Evolutionary conservation across 768 basidiomycete species (phyloP).

Genomic region (Austroboletus festivus): DNA sequence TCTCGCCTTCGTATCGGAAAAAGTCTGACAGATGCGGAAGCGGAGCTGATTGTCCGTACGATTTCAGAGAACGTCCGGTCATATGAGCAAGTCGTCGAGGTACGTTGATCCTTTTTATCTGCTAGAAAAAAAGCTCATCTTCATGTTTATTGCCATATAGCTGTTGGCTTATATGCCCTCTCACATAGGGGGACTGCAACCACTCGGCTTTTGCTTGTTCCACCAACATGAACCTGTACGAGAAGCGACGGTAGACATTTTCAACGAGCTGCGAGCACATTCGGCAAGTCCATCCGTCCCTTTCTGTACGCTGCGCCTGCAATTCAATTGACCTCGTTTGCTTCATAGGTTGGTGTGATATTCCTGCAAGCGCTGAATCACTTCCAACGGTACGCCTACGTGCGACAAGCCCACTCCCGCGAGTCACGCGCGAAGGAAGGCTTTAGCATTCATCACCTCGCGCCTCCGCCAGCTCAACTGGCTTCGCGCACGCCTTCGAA

Average conservation of each 20-base stretch:
- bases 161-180: constrained; percentile 75
- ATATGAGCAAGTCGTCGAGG: constrained; percentile 91
- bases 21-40: constrained; percentile 70
- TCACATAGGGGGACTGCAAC: constrained; percentile 77
- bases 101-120: constrained; percentile 29
- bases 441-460: constrained; percentile 25
- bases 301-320: neutral
- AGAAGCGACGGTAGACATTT: constrained; percentile 77
- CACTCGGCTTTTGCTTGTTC: constrained; percentile 87
- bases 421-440: constrained; percentile 44
- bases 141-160: constrained; percentile 38
- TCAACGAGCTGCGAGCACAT: constrained; percentile 73
- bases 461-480: constrained; percentile 29
- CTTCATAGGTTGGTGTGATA: constrained; percentile 66
- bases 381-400: constrained; percentile 86
- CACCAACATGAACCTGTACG: constrained; percentile 78
- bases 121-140: neutral
- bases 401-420: constrained; percentile 72
- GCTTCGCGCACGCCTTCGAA: constrained; percentile 43
- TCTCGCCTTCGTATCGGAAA: constrained; percentile 74
- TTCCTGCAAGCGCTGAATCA: constrained; percentile 80
- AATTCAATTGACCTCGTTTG: constrained; percentile 1
- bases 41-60: constrained; percentile 67
- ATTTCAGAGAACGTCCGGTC: constrained; percentile 68
- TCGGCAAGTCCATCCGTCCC: constrained; percentile 50